Evolutionary conservation across 2,329 filamentous ascomycete species (phyloP).

Genomic region (Bipolaris sorokiniana): DNA sequence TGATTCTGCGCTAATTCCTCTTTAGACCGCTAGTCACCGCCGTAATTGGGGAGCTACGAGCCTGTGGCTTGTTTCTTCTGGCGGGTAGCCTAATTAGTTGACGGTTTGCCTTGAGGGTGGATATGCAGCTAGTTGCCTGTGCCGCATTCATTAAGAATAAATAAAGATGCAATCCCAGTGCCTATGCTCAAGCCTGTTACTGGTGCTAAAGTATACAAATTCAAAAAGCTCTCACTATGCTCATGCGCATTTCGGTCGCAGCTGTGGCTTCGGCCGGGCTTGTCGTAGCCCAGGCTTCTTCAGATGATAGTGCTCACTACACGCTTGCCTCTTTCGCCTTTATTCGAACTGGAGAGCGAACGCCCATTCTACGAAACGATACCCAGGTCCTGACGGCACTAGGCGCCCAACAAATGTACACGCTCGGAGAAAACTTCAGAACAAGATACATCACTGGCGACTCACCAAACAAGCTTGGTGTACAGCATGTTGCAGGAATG

Average conservation of each 20-base stretch:
- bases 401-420: constrained; percentile 61
- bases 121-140: constrained; percentile 8
- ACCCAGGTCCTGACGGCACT: constrained; percentile 56
- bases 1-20: constrained; percentile 6
- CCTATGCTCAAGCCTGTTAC: constrained; percentile 15
- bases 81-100: constrained; percentile 2
- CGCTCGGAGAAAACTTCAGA: constrained; percentile 59
- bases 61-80: constrained; percentile 5
- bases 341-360: constrained; percentile 62
- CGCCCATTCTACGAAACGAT: constrained; percentile 48
- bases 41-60: constrained; percentile 12
- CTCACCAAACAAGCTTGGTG: constrained; percentile 30
- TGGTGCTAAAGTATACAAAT: constrained; percentile 13
- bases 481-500: constrained; percentile 48
- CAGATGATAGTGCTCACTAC: constrained; percentile 32
- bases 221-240: constrained; percentile 30
- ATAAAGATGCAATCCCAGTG: constrained; percentile 10
- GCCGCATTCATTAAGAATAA: constrained; percentile 9
- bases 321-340: constrained; percentile 60
- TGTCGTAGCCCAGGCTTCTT: constrained; percentile 22
- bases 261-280: constrained; percentile 36
- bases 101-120: constrained; percentile 3
- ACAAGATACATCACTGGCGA: constrained; percentile 56
- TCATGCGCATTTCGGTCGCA: constrained; percentile 29
- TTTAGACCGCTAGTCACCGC: constrained; percentile 4